Evolutionary conservation across 768 basidiomycete genomes (phyloP), one percentile per base, ranked within the genome.

Genomic region (Infundibulicybe gibba): DNA sequence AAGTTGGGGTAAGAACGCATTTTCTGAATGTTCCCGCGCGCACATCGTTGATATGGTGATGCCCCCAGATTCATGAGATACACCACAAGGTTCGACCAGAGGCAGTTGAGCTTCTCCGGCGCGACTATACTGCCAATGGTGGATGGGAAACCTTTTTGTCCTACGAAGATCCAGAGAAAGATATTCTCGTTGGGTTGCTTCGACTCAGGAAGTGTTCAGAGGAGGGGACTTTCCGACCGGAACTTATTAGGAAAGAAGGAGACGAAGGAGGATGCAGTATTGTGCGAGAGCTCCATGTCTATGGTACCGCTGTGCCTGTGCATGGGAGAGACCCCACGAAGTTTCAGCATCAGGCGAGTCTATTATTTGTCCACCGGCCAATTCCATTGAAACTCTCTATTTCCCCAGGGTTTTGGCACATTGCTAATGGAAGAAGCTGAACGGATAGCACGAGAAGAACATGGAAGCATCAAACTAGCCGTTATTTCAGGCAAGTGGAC

Each of bases 81-180:
- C 97, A 99, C 62, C 87, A 97, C 72, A 94, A 95, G 69, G 91
- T 98, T 40, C 83, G 94, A 16, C 94, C 94, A 49, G 90, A 95
- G 63, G 87, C 90, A 13, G 89, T 97, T 43, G 97, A 99, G 65
- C 83, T 99, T 3, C 82, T 99, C 31, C 81, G 97, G 48, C 78
- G 97, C 34, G 97, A 99, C 63, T 99, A 99, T 64, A 72, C 88
- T 3, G 97, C 97, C 25, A 99, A 98, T 60, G 95, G 94, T 5
- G 94, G 97, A 40, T 99, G 97, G 97, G 97, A 99, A 70, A 98
- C 97, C 1, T 99, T 99, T 79, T 70, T 99, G 5, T 95, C 94
- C 21, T 99, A 98, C 61, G 97, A 99, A 69, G 97, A 99, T 63
- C 95, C 97, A 5, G 93, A 94, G 66, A 83, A 81, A 45, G 97